These are phyloP conservation scores for Phoma herbarum DNA, from an alignment of 2,329 filamentous ascomycete species.

Conservation along the genomic window DNA sequence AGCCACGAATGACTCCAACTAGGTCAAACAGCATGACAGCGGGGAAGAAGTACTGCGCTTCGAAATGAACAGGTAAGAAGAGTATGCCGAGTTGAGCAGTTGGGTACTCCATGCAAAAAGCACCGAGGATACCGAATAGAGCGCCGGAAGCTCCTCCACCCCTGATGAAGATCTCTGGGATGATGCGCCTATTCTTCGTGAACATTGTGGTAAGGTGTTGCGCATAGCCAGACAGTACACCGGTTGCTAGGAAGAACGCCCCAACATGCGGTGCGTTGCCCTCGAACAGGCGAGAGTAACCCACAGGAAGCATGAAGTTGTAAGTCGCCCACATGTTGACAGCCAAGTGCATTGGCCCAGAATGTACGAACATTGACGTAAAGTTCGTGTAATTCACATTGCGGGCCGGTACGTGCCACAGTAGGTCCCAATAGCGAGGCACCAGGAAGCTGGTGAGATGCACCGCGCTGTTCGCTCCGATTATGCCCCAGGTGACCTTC, in stretches of 20 bases:
- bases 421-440: conserved; percentile 32
- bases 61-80: conserved; percentile 43
- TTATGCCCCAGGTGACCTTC: conserved; percentile 40
- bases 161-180: conserved; percentile 37
- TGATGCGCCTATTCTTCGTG: conserved; percentile 25
- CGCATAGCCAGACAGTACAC: conserved; percentile 41
- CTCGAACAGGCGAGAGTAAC: conserved; percentile 42
- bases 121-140: conserved; percentile 41
- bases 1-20: conserved; percentile 42
- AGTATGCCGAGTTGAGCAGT: conserved; percentile 41
- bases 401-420: conserved; percentile 46
- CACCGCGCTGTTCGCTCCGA: conserved; percentile 38
- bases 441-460: conserved; percentile 39
- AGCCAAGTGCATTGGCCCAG: conserved; percentile 33
- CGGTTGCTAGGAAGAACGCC: conserved; percentile 44
- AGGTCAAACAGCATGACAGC: conserved; percentile 47
- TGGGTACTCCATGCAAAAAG: conserved; percentile 47
- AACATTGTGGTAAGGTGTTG: conserved; percentile 44
- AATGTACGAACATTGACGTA: conserved; percentile 41
- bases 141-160: conserved; percentile 49
- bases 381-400: conserved; percentile 44
- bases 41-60: conserved; percentile 44
- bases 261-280: conserved; percentile 41
- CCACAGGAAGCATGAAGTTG: conserved; percentile 44
- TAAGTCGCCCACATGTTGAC: conserved; percentile 44